Base-by-base conservation (phyloP, 2,329 filamentous ascomycete genomes). In the Exophiala calicioides region DNA sequence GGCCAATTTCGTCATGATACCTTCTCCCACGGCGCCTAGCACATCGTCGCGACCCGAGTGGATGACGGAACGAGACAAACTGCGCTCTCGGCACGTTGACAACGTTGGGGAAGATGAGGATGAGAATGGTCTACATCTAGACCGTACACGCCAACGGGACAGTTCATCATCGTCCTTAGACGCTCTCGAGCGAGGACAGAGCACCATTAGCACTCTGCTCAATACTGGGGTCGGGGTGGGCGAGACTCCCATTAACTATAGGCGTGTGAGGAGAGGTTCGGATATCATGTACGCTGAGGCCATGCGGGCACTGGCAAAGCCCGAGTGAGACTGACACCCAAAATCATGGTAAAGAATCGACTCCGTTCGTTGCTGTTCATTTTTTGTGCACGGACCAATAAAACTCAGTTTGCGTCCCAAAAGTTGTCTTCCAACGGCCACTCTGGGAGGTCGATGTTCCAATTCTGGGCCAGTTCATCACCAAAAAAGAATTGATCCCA, bases 401-500 rank as follows among this genome's bases (percentile, higher is more conserved):
- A 23, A 36, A 10, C 18, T 40, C 20, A 36, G 26, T 12, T 32
- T 16, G n/a, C 27, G 13, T 39, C 29, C 21, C 19, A 52, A 20
- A n/a, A 7, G 12, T 20, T 21, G 18, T 48, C 27, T 13, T 48
- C 40, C 4, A 24, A 7, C 5, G 49, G 35, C 38, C 38, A 50
- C 19, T 44, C 50, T 12, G 50, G 38, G 2, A 50, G 8, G 6
- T 40, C 36, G 5, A 47, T 32, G 15, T 55, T 44, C 55, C 55
- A 58, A 29, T 52, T 44, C 36, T 45, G 47, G 18, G 24, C 48
- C 20, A 58, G 36, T 34, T 58, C 55, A 15, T 47, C 45, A 5
- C 53, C 53, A 18, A 49, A 58, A 31, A 58, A 36, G 32, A 56
- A 58, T 4, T 52, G 53, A 39, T 56, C 55, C 52, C 52, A 56